Evolutionary conservation across 2,329 filamentous ascomycete genomes (phyloP), one percentile per base, ranked within the genome.

Genomic region (Beauveria sp.): DNA sequence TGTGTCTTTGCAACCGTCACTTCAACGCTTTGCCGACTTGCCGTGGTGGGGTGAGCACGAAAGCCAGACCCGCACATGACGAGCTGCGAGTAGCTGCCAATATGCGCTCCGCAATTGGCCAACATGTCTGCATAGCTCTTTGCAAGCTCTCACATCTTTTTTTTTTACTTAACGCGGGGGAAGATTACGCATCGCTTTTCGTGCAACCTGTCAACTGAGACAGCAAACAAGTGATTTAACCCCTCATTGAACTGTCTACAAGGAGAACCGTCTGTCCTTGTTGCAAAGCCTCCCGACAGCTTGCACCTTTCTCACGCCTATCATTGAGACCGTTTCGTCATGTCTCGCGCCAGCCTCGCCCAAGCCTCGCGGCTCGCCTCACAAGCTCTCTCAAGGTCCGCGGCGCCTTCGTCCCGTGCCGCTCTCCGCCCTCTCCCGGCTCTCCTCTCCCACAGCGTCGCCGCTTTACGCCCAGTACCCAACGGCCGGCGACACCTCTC

Each of bases 321-420:
- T 10, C 26, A 9, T 41, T 43, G 22, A n/a, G 1, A 7, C 30
- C 47, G 14, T 14, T 37, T 14, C 54, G 22, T 10, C 59, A 74
- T 75, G 71, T 69, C 71, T 57, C 70, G 71, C 63, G 67, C 68
- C 62, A 68, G 63, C 64, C 60, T 77, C 65, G 62, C 67, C 55
- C 75, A 75, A 64, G 69, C 78, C 61, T 72, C 75, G 50, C 73
- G 76, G 60, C 65, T 73, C 62, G 70, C 74, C 63, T 64, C 67
- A 54, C 73, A 72, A 63, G 68, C 71, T 59, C 58, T 76, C 56
- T 71, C 68, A 59, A 67, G 59, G 9, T 66, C 67, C 28, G 67
- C 63, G 30, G 60, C 63, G 28, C 70, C 34, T 37, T 37, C 34
- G 34, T 37, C 67, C 59, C 69, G 20, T 63, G 62, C 66, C 58